Conservation (phyloP, 139 green algal species). For the Picochlorum sp. region DNA sequence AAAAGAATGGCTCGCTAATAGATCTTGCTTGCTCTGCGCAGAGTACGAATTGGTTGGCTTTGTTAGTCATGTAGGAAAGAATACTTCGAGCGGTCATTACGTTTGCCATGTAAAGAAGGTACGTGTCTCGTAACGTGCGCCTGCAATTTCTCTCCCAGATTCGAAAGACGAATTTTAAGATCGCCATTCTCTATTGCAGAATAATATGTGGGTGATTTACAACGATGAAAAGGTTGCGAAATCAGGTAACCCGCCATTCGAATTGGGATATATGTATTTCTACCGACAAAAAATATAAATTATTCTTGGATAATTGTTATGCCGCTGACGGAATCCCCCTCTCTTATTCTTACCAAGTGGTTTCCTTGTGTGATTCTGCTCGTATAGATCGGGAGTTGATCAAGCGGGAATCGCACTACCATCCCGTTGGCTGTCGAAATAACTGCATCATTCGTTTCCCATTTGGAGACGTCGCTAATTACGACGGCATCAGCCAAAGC, state of each 20-base stretch:
- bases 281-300: slow-evolving; percentile 39
- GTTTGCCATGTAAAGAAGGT: slow-evolving; percentile 83
- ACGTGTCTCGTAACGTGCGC: background rate
- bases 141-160: background rate
- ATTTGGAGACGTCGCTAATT: slow-evolving; percentile 1
- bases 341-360: slow-evolving; percentile 18
- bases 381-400: background rate
- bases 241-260: slow-evolving; percentile 59
- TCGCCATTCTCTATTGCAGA: slow-evolving; percentile 3
- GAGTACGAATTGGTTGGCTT: slow-evolving; percentile 82
- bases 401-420: slow-evolving; percentile 23
- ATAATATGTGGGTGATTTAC: slow-evolving; percentile 82
- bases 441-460: slow-evolving; percentile 19
- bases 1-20: no score
- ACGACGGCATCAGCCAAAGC: slow-evolving; percentile 20
- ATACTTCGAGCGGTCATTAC: slow-evolving; percentile 92
- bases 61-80: slow-evolving; percentile 88
- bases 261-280: slow-evolving; percentile 93
- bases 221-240: slow-evolving; percentile 97
- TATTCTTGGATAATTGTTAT: slow-evolving; percentile 13
- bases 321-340: slow-evolving; percentile 28
- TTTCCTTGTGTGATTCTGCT: slow-evolving; percentile 19
- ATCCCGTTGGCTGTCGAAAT: slow-evolving; percentile 36
- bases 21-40: no score
- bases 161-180: background rate